Conservation (phyloP, 2,329 filamentous ascomycete species). For the Paraphoma chrysanthemicola region DNA sequence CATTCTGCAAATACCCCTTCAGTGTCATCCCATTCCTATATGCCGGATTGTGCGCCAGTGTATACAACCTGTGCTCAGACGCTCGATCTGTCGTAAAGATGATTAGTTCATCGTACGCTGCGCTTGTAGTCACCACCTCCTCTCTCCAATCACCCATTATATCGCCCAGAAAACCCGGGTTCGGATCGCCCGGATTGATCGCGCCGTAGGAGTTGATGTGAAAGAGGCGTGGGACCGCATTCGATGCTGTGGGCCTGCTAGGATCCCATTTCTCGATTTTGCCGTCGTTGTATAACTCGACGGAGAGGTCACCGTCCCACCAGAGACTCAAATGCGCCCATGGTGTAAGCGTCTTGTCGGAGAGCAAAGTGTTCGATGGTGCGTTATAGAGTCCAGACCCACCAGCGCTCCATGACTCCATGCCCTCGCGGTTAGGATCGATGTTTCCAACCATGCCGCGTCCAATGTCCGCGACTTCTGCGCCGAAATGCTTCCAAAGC, state of each 20-base stretch:
- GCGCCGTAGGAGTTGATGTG: not conserved
- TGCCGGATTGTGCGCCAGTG: constrained; percentile 11
- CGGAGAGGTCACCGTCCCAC: not conserved
- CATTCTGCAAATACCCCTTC: constrained; percentile 15
- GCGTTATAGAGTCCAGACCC: not conserved
- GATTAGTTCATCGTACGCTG: not conserved
- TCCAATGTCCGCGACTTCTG: too few relatives aligned
- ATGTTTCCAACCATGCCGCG: too few relatives aligned
- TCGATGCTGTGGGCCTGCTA: not conserved
- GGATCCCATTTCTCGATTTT: constrained; percentile 1
- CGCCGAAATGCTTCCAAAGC: too few relatives aligned
- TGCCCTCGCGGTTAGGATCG: too few relatives aligned
- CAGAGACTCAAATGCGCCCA: not conserved
- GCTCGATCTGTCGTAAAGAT: not conserved
- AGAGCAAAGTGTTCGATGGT: not conserved
- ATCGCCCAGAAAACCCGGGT: not conserved
- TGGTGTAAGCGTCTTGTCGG: not conserved
- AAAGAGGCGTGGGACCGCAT: not conserved
- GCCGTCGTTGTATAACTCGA: constrained; percentile 4
- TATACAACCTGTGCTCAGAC: constrained; percentile 5
- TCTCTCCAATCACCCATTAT: not conserved
- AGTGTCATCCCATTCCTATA: constrained; percentile 16
- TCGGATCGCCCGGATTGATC: not conserved
- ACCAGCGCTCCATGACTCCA: too few relatives aligned
- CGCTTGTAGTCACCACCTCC: not conserved